A percentile compares a stretch with the other conserved stretches of the same genome.
phyloP scores from a whole-genome alignment of 495 filamentous ascomycete species.

The Aeminium ludgeri region DNA sequence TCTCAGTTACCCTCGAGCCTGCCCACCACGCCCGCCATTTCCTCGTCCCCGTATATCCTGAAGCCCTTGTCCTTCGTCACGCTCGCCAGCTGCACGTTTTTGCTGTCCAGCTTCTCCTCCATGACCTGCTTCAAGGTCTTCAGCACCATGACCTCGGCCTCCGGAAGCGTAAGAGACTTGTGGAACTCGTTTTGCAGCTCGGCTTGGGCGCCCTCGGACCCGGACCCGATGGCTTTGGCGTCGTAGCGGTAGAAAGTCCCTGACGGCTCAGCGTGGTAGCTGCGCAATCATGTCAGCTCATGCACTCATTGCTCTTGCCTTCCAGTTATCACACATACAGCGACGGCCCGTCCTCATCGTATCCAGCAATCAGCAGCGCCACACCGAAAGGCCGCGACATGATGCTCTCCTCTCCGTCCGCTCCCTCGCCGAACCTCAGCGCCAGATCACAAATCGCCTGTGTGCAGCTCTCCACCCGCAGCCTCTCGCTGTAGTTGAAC shows the following conservation, averaged over 20 bases:
- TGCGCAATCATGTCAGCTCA: constrained; percentile 17
- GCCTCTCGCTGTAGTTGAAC: constrained; percentile 89
- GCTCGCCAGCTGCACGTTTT: constrained; percentile 95
- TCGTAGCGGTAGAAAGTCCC: constrained; percentile 99
- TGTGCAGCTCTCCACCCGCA: constrained; percentile 92
- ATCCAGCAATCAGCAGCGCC: constrained; percentile 86
- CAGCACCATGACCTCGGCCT: constrained; percentile 86
- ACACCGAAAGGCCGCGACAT: constrained; percentile 97
- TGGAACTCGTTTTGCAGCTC: constrained; percentile 98
- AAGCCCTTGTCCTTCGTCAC: constrained; percentile 96
- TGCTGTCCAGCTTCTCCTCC: constrained; percentile 97
- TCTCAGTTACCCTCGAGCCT: constrained; percentile 31
- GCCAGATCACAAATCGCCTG: constrained; percentile 97
- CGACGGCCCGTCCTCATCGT: constrained; percentile 91
- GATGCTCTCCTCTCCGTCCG: constrained; percentile 94
- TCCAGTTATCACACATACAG: constrained; percentile 37
- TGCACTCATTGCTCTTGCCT: background rate
- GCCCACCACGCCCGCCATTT: constrained; percentile 82
- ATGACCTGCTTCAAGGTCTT: constrained; percentile 99
- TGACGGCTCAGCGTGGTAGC: constrained; percentile 92
- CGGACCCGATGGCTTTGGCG: constrained; percentile 94
- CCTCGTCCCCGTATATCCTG: constrained; percentile 90
- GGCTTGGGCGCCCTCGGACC: constrained; percentile 90
- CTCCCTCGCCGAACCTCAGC: constrained; percentile 88
- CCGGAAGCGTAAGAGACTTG: constrained; percentile 82